Conservation (phyloP, 2,329 filamentous ascomycete species). For the Epicoccum nigrum region DNA sequence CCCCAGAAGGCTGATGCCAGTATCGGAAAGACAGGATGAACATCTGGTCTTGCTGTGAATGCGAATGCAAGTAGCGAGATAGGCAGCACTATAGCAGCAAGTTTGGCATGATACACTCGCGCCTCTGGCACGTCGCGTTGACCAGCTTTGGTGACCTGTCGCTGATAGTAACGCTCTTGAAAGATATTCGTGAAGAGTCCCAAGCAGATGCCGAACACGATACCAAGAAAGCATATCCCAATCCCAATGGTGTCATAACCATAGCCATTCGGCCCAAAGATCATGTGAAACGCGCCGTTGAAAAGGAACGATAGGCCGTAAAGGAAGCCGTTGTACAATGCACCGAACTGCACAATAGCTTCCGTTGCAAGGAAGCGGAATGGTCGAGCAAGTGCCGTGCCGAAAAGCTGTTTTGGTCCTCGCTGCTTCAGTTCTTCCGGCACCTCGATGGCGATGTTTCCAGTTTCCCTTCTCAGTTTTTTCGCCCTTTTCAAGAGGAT, state of each 20-base stretch:
- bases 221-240: conserved; percentile 51
- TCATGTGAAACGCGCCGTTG: conserved; percentile 57
- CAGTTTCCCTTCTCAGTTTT: conserved; percentile 32
- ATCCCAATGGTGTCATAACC: conserved; percentile 50
- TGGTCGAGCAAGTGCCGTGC: conserved; percentile 53
- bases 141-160: conserved; percentile 38
- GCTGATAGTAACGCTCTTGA: conserved; percentile 53
- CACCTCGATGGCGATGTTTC: conserved; percentile 38
- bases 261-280: conserved; percentile 54
- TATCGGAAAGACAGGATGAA: conserved; percentile 54
- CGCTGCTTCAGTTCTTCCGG: conserved; percentile 50
- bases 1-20: conserved; percentile 58
- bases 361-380: conserved; percentile 56
- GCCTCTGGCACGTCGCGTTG: conserved; percentile 52
- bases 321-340: conserved; percentile 57
- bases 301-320: conserved; percentile 59
- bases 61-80: conserved; percentile 47
- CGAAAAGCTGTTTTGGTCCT: conserved; percentile 49
- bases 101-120: conserved; percentile 49
- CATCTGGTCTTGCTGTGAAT: conserved; percentile 35
- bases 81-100: conserved; percentile 49
- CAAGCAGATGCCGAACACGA: conserved; percentile 50
- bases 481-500: conserved; percentile 49
- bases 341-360: conserved; percentile 56
- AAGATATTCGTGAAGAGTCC: conserved; percentile 54